Percentiles rank a stretch among this genome's conserved stretches.
Conservation (phyloP, 2,329 filamentous ascomycete genomes). For the Xylaria polymorpha region DNA sequence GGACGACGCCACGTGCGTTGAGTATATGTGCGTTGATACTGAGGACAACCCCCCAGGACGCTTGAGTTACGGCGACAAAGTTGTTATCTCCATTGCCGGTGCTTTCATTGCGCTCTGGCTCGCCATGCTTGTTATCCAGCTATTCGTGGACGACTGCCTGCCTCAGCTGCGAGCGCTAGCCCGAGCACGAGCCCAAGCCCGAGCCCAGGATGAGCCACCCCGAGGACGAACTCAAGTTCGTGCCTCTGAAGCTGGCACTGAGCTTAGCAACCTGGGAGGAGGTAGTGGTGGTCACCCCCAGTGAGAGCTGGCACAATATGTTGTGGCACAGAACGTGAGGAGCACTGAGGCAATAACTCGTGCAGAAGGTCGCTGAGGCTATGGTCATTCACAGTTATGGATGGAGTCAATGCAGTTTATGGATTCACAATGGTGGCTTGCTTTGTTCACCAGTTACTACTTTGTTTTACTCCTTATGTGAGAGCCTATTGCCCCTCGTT, state of each 20-base stretch:
- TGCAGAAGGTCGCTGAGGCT: not conserved
- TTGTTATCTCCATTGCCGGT: conserved; percentile 26
- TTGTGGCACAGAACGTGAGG: not conserved
- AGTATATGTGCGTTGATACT: too few species aligned
- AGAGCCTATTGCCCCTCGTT: not conserved
- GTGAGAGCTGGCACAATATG: not conserved
- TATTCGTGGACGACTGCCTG: too few species aligned
- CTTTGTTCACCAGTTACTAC: not conserved
- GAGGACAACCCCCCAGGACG: too few species aligned
- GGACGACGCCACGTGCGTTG: not conserved
- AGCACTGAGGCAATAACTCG: not conserved
- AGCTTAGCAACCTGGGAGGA: not conserved
- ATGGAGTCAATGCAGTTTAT: not conserved
- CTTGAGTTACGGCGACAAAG: too few species aligned
- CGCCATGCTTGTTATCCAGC: conserved; percentile 16
- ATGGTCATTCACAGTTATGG: not conserved
- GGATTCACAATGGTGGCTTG: not conserved
- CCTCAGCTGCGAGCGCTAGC: not conserved
- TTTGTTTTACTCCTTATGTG: not conserved
- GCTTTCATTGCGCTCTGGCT: conserved; percentile 32
- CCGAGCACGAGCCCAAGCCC: not conserved
- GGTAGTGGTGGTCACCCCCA: not conserved
- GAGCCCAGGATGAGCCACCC: conserved; percentile 8
- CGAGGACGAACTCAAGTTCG: not conserved
- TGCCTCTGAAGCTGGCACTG: conserved; percentile 6